Conservation (phyloP, 1,139 yeast species). For the Diutina sp. region DNA sequence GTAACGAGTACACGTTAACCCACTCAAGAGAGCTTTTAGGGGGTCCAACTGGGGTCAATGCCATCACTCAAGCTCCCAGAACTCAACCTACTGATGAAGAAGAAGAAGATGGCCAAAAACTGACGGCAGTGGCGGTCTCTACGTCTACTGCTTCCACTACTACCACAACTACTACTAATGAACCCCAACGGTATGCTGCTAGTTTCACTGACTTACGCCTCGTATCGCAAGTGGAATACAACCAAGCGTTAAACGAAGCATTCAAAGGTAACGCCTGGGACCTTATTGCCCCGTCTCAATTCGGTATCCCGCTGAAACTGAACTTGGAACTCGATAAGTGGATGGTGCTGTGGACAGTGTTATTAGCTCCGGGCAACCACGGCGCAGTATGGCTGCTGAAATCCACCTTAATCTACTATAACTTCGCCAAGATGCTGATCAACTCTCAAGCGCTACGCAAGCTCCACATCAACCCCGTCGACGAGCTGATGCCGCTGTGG, state of each 20-base stretch:
- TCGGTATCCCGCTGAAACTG: conserved; percentile 57
- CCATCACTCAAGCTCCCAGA: not conserved
- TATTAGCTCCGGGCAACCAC: conserved; percentile 44
- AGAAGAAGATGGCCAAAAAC: not conserved
- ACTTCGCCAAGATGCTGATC: conserved; percentile 66
- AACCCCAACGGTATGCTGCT: not conserved
- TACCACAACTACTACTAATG: too few relatives aligned
- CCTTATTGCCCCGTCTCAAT: conserved; percentile 41
- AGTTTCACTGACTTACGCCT: conserved; percentile 41
- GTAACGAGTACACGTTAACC: conserved; percentile 29
- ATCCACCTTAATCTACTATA: conserved; percentile 56
- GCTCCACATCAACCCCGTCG: conserved; percentile 22
- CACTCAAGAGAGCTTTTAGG: conserved; percentile 26
- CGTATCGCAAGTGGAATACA: conserved; percentile 64
- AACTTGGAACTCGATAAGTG: conserved; percentile 60
- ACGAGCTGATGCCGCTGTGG: conserved; percentile 6
- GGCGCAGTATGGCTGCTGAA: conserved; percentile 63
- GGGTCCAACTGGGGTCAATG: not conserved
- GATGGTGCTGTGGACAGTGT: conserved; percentile 76
- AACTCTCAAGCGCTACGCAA: conserved; percentile 44
- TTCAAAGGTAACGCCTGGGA: conserved; percentile 55
- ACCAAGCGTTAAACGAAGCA: conserved; percentile 50
- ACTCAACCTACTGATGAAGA: not conserved
- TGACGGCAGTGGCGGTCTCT: not conserved
- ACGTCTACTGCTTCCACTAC: not conserved